Base-by-base conservation (phyloP, 768 basidiomycete species). In the Steccherinum ochraceum region DNA sequence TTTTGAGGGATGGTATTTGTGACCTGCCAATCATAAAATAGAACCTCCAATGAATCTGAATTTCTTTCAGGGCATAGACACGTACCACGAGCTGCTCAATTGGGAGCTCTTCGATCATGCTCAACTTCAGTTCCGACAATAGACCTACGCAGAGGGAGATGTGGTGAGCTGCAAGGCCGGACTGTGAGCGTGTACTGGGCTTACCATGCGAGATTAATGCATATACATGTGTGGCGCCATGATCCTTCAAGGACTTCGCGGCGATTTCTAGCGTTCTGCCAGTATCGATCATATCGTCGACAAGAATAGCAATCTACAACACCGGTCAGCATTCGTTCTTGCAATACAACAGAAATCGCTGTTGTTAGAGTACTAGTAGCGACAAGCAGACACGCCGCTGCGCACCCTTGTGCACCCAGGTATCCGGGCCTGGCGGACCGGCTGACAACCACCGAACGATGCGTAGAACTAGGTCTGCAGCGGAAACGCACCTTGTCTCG, bases 271-370 rank as follows among this genome's bases (percentile, higher is more conserved):
- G 75, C n/a, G 96, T 98, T 30, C 75, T 78, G 12, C 94, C 95
- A 4, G 91, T 92, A 65, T 99, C 96, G 62, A 96, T 87, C 95
- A 99, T 98, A 64, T 99, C 96, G 66, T 99, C 96, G 26, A 99
- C 91, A 43, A 99, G 78, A 62, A 99, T 91, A 35, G 90, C 93
- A 48, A 93, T 79, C 88, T 93, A 45, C 2, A 10, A 35, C 25
- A 7, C 23, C 26, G 26, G 21, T 35, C 30, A 35, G 30, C 30
- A 35, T n/a, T n/a, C n/a, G n/a, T n/a, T n/a, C n/a, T n/a, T n/a
- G n/a, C n/a, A n/a, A n/a, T n/a, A n/a, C n/a, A n/a, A n/a, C n/a
- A n/a, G n/a, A n/a, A n/a, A n/a, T n/a, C n/a, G n/a, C n/a, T n/a
- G n/a, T n/a, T n/a, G n/a, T n/a, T n/a, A 35, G 16, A 35, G 7